Conservation (phyloP, 2,329 filamentous ascomycete species). For the Fusarium caatingaense region DNA sequence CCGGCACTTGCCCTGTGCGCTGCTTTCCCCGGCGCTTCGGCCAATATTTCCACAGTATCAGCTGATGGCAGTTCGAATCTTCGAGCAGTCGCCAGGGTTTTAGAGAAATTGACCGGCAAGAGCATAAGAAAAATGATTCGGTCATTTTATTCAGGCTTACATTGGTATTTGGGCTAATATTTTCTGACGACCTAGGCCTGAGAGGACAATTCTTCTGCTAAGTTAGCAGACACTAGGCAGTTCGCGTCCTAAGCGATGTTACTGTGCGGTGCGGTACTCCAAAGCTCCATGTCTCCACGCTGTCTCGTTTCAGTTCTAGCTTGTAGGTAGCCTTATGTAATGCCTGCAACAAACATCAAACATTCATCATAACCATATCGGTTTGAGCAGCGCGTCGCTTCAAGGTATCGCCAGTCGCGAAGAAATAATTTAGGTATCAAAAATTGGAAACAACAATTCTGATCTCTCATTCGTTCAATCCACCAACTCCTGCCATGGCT, state of each 20-base stretch:
- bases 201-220: neutral
- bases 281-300: neutral
- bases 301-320: slow-evolving; percentile 13
- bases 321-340: slow-evolving; percentile 18
- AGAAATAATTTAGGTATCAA: neutral
- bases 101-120: neutral
- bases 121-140: neutral
- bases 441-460: neutral
- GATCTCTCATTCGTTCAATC: neutral
- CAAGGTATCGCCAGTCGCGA: slow-evolving; percentile 25
- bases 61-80: neutral
- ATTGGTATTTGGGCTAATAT: neutral
- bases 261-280: slow-evolving; percentile 20
- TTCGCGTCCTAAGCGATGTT: slow-evolving; percentile 1
- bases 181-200: neutral
- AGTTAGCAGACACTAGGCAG: neutral
- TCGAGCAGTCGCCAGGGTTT: neutral
- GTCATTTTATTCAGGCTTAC: neutral
- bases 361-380: slow-evolving; percentile 19
- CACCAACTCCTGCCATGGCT: slow-evolving; percentile 56
- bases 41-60: slow-evolving; percentile 24
- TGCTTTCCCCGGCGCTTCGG: slow-evolving; percentile 11
- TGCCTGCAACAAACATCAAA: slow-evolving; percentile 16
- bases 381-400: slow-evolving; percentile 21
- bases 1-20: slow-evolving; percentile 16